These are phyloP conservation scores for Cercospora zeina DNA, from an alignment of 2,329 filamentous ascomycete genomes.

Conservation along the genomic window DNA sequence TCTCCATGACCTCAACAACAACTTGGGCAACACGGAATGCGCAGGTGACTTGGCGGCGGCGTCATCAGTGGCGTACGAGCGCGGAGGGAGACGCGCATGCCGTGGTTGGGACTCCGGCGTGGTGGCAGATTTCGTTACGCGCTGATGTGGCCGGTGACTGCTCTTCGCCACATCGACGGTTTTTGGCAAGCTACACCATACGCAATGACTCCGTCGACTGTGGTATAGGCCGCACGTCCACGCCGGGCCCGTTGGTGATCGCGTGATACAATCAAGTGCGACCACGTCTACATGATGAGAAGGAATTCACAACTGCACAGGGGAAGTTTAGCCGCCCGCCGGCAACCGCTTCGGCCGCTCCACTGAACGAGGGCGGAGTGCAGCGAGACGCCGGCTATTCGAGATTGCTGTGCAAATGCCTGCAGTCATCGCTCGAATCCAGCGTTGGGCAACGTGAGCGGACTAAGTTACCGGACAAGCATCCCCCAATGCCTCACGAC, in stretches of 20 bases:
- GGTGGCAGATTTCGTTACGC: neutral
- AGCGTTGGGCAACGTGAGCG: neutral
- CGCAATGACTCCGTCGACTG: neutral
- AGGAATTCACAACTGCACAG: neutral
- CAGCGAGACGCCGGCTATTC: neutral
- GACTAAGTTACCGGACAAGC: neutral
- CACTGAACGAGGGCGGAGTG: neutral
- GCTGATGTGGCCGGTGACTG: neutral
- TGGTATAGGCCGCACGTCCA: neutral
- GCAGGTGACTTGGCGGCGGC: neutral
- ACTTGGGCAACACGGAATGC: neutral
- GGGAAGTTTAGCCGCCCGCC: neutral
- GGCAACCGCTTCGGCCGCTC: neutral
- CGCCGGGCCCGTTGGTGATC: neutral
- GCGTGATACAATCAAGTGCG: neutral
- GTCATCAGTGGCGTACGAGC: neutral
- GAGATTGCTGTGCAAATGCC: neutral
- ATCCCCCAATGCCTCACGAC: neutral
- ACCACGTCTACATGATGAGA: slow-evolving; percentile 2
- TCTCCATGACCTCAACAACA: neutral
- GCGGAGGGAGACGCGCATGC: neutral
- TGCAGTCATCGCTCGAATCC: neutral
- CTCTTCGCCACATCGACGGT: neutral
- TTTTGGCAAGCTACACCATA: neutral
- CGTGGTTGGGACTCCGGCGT: neutral